Base-by-base conservation (phyloP, 345 rosid species). In the Citropsis articulata region DNA sequence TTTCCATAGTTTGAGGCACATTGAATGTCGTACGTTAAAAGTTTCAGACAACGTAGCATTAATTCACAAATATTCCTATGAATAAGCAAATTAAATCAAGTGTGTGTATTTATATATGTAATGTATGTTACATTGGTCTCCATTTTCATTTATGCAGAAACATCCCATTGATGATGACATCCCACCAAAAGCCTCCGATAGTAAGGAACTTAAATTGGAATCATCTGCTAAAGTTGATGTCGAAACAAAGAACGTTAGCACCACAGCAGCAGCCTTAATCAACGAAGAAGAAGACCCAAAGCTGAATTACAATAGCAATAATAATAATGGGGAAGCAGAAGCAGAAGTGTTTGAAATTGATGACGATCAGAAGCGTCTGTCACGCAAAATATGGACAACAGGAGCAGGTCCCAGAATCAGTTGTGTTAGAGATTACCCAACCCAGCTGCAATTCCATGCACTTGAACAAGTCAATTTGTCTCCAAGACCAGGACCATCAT, bases 371-470 rank as follows among this genome's bases (percentile, higher is more conserved):
- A 82, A 72, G 65, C 77, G 21, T 3, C 33, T 48, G 56, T 55
- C 77, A 4, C 38, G 45, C 57, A 81, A 83, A 53, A 53, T 18
- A 57, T 88, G 91, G 91, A 83, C 74, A n/a, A 85, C 83, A 2
- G 88, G 85, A 38, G 83, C 77, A 0, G 92, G 91, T 31, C 84
- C 90, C 13, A 61, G 90, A 0, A 87, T 87, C 40, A 79, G 85
- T 4, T 82, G 86, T 18, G 81, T 88, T 18, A 67, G 88, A 72
- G 89, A 87, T 61, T 83, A 83, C 76, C 88, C 89, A 9, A 30
- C 83, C 7, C 63, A 81, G 69, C 82, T 86, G 21, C 87, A 85
- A 72, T 66, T 67, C 66, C 71, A 69, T 60, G 93, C 86, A 1
- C 78, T 86, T 60, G 87, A 87, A 22, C 86, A 85, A 31, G 83